These are phyloP conservation scores for Fragilariopsis cylindrus DNA, from an alignment of 108 stramenopile species.

Conservation along the genomic window DNA sequence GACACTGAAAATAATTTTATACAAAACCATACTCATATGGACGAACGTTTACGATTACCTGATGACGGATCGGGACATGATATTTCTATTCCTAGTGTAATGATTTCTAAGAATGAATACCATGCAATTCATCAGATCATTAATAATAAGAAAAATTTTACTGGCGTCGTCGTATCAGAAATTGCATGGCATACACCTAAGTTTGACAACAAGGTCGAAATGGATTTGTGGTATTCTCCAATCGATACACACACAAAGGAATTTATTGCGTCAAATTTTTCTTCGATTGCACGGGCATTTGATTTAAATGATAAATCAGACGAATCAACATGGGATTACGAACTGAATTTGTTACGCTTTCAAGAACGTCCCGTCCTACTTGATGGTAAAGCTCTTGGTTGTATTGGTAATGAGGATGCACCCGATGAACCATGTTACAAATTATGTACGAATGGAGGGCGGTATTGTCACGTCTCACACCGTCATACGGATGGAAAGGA, in stretches of 20 bases:
- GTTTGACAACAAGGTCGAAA: slow-evolving; percentile 85
- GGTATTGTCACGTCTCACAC: slow-evolving; percentile 84
- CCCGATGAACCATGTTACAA: slow-evolving; percentile 22
- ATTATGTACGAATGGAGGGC: slow-evolving; percentile 91
- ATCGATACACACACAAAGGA: slow-evolving; percentile 54
- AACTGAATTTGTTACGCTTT: slow-evolving; percentile 18
- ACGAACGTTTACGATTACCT: slow-evolving; percentile 46
- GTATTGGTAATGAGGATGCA: slow-evolving; percentile 10
- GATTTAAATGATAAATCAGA: slow-evolving; percentile 39
- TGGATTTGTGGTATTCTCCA: slow-evolving; percentile 89
- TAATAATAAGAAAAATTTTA: slow-evolving; percentile 36
- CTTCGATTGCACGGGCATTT: slow-evolving; percentile 63
- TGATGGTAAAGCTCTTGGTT: slow-evolving; percentile 24
- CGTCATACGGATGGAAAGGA: slow-evolving; percentile 82
- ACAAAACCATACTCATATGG: slow-evolving; percentile 42
- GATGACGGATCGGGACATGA: slow-evolving; percentile 89
- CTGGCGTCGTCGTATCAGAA: slow-evolving; percentile 63
- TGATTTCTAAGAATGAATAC: slow-evolving; percentile 79
- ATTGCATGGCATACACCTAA: slow-evolving; percentile 86
- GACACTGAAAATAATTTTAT: slow-evolving; percentile 10
- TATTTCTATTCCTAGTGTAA: slow-evolving; percentile 84
- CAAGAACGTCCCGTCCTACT: slow-evolving; percentile 18
- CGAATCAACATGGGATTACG: neutral
- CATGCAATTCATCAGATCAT: slow-evolving; percentile 61
- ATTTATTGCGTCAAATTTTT: slow-evolving; percentile 75